Base-by-base conservation (phyloP, 768 basidiomycete genomes). In the Rhodotorula taiwanensis region DNA sequence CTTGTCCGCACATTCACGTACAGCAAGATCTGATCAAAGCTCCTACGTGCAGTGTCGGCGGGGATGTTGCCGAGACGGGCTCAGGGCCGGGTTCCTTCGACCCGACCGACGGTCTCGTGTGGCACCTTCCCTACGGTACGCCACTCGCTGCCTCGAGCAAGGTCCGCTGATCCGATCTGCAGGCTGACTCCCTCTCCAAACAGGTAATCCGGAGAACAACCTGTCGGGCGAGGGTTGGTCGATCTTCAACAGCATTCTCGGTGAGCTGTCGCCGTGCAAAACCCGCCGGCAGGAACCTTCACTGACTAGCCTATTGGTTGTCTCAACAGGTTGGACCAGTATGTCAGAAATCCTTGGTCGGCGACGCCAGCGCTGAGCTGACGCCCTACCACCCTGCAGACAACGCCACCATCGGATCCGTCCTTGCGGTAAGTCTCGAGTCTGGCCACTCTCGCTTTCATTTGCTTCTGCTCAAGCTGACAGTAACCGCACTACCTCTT, bases 11-110 rank as follows among this genome's bases (percentile, higher is more conserved):
- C 49, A 50, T 33, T 4, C 13, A 25, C 16, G 16, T 21, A 20
- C 25, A n/a, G 47, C 4, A 25, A 42, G 48, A 31, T n/a, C 4
- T 4, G 21, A 21, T 41, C 45, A 18, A 47, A 77, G 9, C 7
- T 47, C 27, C 25, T 28, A 8, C 25, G 14, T 83, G 67, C 71
- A 74, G 1, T n/a, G 83, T 94, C 28, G 91, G 93, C 14, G 79
- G 78, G 0, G 83, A 88, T 60, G 83, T 83, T 6, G 74, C 74
- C 20, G 80, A 80, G 72, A 73, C 74, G 0, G 79, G 80, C 7
- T 72, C 75, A 56, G 94, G 92, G 0, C 90, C 92, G 0, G 93
- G 94, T 9, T 84, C 86, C 4, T 97, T 83, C 79, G 78, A 83
- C 43, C 58, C 58, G 14, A 55, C 53, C 0, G 18, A 5, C 9